Evolutionary conservation across 768 basidiomycete genomes (phyloP), one percentile per base, ranked within the genome.

Genomic region (Lactifluus volemus): DNA sequence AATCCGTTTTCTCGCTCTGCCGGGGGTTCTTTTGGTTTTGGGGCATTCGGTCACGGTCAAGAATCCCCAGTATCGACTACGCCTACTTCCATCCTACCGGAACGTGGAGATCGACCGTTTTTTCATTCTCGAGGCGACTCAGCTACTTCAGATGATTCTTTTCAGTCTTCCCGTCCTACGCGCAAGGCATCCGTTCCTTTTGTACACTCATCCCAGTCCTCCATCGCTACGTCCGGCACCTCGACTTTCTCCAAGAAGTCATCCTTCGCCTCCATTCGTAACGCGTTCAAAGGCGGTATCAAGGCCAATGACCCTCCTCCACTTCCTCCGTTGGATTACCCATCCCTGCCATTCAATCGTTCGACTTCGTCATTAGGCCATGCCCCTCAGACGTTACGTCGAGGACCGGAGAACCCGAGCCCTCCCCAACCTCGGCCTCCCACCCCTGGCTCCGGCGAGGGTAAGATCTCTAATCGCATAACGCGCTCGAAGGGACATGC

Each of bases 231-330:
- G 29, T 72, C 73, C 44, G 72, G 49, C 39, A 64, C 67, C 48
- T 73, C 82, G n/a, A 77, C 83, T 1, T 88, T 90, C 68, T 76
- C 82, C 47, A 90, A 89, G 75, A 93, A 93, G 67, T 72, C 87
- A 3, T 92, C 90, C 0, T 92, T 93, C 61, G 90, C 90, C 2
- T 92, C 89, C 15, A 83, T 93, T 61, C 84, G 89, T 44, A 91
- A 91, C 69, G 89, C 90, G 4, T 92, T 93, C 79, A 92, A 89
- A 72, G 82, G 80, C 49, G 78, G 79, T 58, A 89, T 80, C 68
- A 76, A 71, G 53, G 83, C 85, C n/a, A 62, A 62, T 30, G 70
- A 71, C 9, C 75, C 84, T 6, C 91, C 90, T 25, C 89, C 89
- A n/a, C 76, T 92, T 56, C 91, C 89, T 14, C 74, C 77, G 39